Percentiles rank a stretch among this genome's conserved stretches.
phyloP scores from a whole-genome alignment of 2,329 filamentous ascomycete genomes.

The Trichoderma cornu-damae region DNA sequence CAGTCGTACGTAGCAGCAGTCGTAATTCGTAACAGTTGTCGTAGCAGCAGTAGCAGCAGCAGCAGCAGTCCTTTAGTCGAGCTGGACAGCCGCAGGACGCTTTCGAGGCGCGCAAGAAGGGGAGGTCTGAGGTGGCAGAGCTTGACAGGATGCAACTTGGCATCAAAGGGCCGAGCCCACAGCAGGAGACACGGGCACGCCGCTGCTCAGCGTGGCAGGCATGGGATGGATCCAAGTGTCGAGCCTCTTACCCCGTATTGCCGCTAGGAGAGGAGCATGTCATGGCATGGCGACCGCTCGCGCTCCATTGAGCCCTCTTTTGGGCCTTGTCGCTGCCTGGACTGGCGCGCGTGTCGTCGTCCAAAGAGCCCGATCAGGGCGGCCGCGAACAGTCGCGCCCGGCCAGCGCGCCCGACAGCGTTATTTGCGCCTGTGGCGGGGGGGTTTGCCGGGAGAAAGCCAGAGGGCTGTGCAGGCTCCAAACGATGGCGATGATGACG shows the following conservation, averaged over 20 bases:
- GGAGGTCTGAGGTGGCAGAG: slow-evolving; percentile 15
- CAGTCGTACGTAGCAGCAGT: too few species aligned
- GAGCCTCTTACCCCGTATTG: neutral
- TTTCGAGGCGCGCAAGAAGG: neutral
- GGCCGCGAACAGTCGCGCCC: slow-evolving; percentile 1
- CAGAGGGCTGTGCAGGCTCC: neutral
- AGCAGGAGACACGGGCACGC: slow-evolving; percentile 8
- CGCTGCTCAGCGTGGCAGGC: slow-evolving; percentile 7
- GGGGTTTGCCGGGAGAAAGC: neutral
- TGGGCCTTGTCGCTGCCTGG: neutral
- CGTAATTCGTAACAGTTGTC: too few species aligned
- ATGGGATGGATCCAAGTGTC: slow-evolving; percentile 13
- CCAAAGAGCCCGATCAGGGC: neutral
- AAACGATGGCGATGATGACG: neutral
- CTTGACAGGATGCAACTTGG: slow-evolving; percentile 12
- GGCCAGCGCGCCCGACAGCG: neutral
- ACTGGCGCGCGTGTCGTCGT: neutral
- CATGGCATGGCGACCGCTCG: too few species aligned
- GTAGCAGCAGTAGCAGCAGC: too few species aligned
- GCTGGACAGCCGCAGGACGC: slow-evolving; percentile 5
- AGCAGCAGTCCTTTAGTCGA: too few species aligned
- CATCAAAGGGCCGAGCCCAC: slow-evolving; percentile 6
- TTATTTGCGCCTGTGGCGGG: slow-evolving; percentile 8
- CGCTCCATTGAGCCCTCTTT: neutral
- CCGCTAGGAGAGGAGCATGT: neutral